Evolutionary conservation across 2,329 filamentous ascomycete species (phyloP), one percentile per base, ranked within the genome.

Genomic region (Chaetomiaceae sp.): DNA sequence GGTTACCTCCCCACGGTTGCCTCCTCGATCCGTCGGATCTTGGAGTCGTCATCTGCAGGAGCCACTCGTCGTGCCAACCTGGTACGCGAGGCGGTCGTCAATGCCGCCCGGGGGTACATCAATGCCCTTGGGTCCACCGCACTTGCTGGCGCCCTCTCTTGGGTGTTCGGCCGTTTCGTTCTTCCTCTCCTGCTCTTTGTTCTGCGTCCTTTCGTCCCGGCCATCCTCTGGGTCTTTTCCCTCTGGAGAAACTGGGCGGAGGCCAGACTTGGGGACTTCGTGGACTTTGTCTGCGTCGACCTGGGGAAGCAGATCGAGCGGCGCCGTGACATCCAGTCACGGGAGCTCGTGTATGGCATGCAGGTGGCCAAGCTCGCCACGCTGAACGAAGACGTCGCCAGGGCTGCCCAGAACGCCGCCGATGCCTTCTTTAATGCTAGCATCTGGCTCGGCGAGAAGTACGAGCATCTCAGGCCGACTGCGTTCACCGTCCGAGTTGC

Each of bases 221-320:
- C 9, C 1, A 21, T 48, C 23, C 33, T 29, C 16, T 36, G 43
- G 48, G 18, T 34, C 5, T 52, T 45, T 18, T 34, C 21, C 42
- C 30, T 47, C 21, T 30, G 37, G 37, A 48, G 14, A 11, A 41
- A 38, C 21, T 50, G 54, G 54, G 20, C 21, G 1, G 20, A 30
- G 23, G 23, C 18, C 32, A 5, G 48, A 33, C 29, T 41, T 6
- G 51, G 29, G 32, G 51, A 51, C 48, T 54, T 54, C 36, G 50
- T 34, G 40, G 46, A 56, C 50, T 25, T 9, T 16, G 38, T 51
- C 51, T 54, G 51, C 48, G 41, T 41, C 42, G 48, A 48, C 47
- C 32, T 2, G 51, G 25, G 9, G 37, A 27, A 20, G 20, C 41
- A 5, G 11, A 11, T 9, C 34, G 42, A 48, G 36, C 49, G 34